Conservation (phyloP, 2,329 filamentous ascomycete species). For the Beauveria varroae region DNA sequence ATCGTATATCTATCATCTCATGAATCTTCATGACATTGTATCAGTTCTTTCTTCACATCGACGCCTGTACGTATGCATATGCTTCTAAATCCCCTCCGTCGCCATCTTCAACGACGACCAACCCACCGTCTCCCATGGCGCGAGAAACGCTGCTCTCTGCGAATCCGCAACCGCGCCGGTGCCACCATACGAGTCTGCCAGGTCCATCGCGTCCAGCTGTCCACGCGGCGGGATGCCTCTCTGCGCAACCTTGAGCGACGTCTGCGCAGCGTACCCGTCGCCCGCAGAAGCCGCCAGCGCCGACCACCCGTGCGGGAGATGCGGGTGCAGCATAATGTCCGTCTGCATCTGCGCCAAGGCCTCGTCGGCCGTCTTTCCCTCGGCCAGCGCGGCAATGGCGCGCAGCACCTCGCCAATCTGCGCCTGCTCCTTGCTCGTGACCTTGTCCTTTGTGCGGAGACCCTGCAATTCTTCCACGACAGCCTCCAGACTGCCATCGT, state of each 20-base stretch:
- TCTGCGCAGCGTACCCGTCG: slow-evolving; percentile 53
- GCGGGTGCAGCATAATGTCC: slow-evolving; percentile 74
- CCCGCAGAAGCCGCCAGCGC: slow-evolving; percentile 57
- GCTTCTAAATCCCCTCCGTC: slow-evolving; percentile 16
- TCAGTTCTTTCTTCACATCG: neutral
- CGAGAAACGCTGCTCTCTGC: slow-evolving; percentile 68
- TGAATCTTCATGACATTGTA: neutral
- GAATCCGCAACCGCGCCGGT: slow-evolving; percentile 66
- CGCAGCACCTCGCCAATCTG: slow-evolving; percentile 68
- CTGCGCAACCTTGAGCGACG: slow-evolving; percentile 73
- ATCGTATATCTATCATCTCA: neutral
- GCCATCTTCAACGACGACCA: slow-evolving; percentile 51
- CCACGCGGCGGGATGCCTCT: slow-evolving; percentile 68
- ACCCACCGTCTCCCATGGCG: slow-evolving; percentile 65
- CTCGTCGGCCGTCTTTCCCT: slow-evolving; percentile 40
- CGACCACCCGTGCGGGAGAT: slow-evolving; percentile 74
- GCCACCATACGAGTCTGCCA: slow-evolving; percentile 67
- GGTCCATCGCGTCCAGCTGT: slow-evolving; percentile 56
- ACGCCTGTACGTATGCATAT: neutral
- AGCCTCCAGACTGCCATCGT: slow-evolving; percentile 71
- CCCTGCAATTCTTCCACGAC: slow-evolving; percentile 69
- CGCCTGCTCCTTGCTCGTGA: slow-evolving; percentile 56
- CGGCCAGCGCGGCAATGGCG: slow-evolving; percentile 58
- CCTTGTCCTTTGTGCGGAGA: slow-evolving; percentile 59
- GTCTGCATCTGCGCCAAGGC: slow-evolving; percentile 59